A percentile compares a stretch with the other conserved stretches of the same genome.
Evolutionary conservation across 2,329 filamentous ascomycete genomes (phyloP).

Genomic region (Pseudogymnoascus sp.): DNA sequence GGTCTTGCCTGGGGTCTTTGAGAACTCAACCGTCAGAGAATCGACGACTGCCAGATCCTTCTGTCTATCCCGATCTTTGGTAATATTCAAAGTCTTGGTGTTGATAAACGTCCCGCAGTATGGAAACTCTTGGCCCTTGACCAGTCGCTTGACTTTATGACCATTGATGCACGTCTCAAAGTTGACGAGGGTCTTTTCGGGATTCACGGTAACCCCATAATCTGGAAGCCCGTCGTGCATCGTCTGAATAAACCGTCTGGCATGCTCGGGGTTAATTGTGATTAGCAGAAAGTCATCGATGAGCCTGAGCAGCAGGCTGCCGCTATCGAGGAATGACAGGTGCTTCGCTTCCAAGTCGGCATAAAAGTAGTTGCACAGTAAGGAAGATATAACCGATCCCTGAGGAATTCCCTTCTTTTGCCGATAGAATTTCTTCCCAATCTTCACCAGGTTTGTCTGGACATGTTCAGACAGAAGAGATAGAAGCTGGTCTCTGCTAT

Average conservation of each 20-base stretch:
- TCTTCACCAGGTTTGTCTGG: constrained; percentile 74
- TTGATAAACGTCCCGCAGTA: constrained; percentile 82
- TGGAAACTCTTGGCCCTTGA: constrained; percentile 52
- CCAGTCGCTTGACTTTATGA: constrained; percentile 41
- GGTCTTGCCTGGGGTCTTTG: constrained; percentile 61
- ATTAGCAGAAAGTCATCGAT: constrained; percentile 93
- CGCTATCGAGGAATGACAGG: constrained; percentile 54
- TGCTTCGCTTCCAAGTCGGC: constrained; percentile 69
- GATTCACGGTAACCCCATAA: constrained; percentile 74
- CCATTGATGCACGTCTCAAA: constrained; percentile 59
- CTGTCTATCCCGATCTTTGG: constrained; percentile 53
- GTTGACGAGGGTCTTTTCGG: constrained; percentile 74
- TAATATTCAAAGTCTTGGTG: constrained; percentile 64
- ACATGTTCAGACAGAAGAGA: constrained; percentile 71
- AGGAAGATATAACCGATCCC: constrained; percentile 77
- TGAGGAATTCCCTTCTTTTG: constrained; percentile 89
- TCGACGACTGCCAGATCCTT: constrained; percentile 50
- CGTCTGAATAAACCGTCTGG: constrained; percentile 60
- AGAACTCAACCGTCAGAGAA: constrained; percentile 71
- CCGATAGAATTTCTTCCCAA: constrained; percentile 80
- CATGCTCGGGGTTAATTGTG: constrained; percentile 59
- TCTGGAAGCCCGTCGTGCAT: constrained; percentile 74
- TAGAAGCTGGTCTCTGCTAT: constrained; percentile 53
- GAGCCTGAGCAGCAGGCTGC: constrained; percentile 67
- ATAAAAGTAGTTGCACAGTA: constrained; percentile 94